Conservation (phyloP, 1,284 basidiomycete genomes). For the Hortiboletus rubellus region DNA sequence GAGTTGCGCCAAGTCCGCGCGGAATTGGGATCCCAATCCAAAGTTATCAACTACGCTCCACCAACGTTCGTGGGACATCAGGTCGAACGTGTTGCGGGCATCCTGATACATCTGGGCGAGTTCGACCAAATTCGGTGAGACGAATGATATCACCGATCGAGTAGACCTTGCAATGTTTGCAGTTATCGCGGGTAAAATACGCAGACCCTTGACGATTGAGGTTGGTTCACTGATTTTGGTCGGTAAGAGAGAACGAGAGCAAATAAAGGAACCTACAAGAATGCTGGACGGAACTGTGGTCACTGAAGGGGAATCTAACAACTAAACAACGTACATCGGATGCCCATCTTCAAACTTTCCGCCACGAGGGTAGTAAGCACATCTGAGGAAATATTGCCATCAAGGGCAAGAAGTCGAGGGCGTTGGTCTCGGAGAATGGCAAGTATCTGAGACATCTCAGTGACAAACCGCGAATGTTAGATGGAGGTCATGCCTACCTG, state of each 20-base stretch:
- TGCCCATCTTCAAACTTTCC: constrained; percentile 46
- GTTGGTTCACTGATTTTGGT: constrained; percentile 73
- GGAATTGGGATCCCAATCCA: constrained; percentile 61
- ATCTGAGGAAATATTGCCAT: constrained; percentile 73
- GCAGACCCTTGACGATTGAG: constrained; percentile 75
- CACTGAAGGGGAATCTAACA: background rate
- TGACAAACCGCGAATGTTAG: background rate
- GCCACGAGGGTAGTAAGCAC: constrained; percentile 55
- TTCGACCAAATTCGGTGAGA: constrained; percentile 82
- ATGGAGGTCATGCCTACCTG: constrained; percentile 41
- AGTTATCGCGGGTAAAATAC: constrained; percentile 66
- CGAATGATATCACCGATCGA: constrained; percentile 58
- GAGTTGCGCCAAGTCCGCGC: constrained; percentile 62
- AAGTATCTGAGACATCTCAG: constrained; percentile 14
- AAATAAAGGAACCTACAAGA: constrained; percentile 52
- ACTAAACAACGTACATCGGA: constrained; percentile 50
- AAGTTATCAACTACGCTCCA: constrained; percentile 66
- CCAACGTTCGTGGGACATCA: constrained; percentile 58
- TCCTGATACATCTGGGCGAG: constrained; percentile 64
- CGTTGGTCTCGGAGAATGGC: constrained; percentile 45
- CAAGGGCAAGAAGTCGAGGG: constrained; percentile 73
- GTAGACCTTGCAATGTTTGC: constrained; percentile 30
- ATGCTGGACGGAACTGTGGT: constrained; percentile 40
- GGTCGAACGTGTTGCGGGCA: constrained; percentile 46
- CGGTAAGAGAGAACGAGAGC: background rate